Evolutionary conservation across 208 protist species (phyloP).

Genomic region (Naegleria lovaniensis): DNA sequence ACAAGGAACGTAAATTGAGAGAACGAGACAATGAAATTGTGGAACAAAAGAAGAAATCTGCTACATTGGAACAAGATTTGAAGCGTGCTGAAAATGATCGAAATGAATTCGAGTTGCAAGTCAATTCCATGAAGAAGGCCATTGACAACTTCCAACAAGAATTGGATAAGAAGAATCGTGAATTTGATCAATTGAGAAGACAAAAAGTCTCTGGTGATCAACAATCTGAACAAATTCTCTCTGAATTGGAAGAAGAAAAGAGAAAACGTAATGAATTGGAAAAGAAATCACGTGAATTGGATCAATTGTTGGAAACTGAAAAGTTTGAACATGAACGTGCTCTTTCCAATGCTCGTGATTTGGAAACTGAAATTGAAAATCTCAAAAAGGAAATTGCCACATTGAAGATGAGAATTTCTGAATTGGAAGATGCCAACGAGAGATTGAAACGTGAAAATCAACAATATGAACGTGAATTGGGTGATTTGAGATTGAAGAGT

Average conservation of each 20-base stretch:
- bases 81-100: background rate
- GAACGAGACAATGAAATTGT: background rate
- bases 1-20: background rate
- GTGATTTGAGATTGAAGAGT: background rate
- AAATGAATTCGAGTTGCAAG: background rate
- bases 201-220: background rate
- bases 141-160: background rate
- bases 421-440: background rate
- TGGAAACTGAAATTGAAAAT: background rate
- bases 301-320: background rate
- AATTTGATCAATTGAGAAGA: conserved; percentile 1
- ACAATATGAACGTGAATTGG: background rate
- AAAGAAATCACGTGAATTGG: background rate
- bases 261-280: background rate
- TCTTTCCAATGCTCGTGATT: background rate
- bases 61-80: background rate
- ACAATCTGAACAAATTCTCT: background rate
- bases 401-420: conserved; percentile 5
- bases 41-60: background rate
- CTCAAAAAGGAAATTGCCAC: background rate
- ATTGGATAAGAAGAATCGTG: background rate
- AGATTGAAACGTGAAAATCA: background rate
- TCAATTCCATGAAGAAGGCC: background rate
- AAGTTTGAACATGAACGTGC: background rate
- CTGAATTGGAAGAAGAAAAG: conserved; percentile 6